Conservation (phyloP, 257 asterid species). For the Rubia yunnanensis region DNA sequence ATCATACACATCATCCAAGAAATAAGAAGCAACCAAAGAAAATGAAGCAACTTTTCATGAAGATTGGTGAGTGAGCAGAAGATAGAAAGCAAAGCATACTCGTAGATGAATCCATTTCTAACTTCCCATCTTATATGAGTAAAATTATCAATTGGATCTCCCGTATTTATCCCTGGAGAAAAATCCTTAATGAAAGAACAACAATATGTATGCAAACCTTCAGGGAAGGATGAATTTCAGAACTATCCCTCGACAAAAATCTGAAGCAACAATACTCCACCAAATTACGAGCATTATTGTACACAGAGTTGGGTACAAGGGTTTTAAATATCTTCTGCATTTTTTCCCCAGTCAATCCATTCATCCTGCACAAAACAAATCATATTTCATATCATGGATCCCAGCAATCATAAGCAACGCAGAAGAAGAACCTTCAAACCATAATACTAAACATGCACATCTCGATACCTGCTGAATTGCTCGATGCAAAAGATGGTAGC, state of each 20-base stretch:
- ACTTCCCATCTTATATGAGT: background rate
- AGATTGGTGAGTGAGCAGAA: background rate
- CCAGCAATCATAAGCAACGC: background rate
- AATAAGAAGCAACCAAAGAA: background rate
- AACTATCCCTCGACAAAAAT: slow-evolving; percentile 67
- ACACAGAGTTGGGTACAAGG: slow-evolving; percentile 63
- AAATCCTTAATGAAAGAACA: background rate
- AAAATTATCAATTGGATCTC: background rate
- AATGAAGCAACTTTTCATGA: background rate
- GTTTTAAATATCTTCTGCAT: slow-evolving; percentile 84
- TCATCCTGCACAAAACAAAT: slow-evolving; percentile 66
- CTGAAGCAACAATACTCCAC: slow-evolving; percentile 97
- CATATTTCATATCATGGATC: background rate
- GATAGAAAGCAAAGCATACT: background rate
- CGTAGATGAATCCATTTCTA: background rate
- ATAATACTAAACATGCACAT: background rate
- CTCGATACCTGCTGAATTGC: slow-evolving; percentile 87
- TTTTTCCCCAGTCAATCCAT: slow-evolving; percentile 80
- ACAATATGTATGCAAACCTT: slow-evolving; percentile 47
- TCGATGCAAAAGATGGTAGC: slow-evolving; percentile 85
- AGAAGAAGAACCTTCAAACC: background rate
- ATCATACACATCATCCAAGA: slow-evolving; percentile 7
- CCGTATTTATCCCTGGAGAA: slow-evolving; percentile 5
- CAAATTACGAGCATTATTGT: slow-evolving; percentile 66
- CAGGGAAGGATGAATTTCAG: slow-evolving; percentile 75